Evolutionary conservation across 108 stramenopile genomes (phyloP).

Genomic region (Pseudonitzschia delicatissima): DNA sequence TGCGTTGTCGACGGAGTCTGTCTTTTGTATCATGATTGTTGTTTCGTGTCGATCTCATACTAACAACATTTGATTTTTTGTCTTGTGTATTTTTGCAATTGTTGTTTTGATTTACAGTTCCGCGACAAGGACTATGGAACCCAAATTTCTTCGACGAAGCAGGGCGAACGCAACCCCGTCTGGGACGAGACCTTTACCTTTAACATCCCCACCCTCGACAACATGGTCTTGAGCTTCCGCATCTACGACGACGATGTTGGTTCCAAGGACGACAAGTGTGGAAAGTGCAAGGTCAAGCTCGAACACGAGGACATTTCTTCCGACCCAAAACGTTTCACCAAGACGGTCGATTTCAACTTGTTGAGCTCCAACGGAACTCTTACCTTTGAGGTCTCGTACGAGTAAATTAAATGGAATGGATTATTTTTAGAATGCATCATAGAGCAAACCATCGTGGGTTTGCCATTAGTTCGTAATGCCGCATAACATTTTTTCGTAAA

Average conservation of each 20-base stretch:
- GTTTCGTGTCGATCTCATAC: too few relatives aligned
- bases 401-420: too few relatives aligned
- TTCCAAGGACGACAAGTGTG: slow-evolving; percentile 37
- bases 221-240: slow-evolving; percentile 47
- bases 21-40: too few relatives aligned
- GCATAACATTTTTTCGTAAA: too few relatives aligned
- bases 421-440: too few relatives aligned
- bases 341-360: slow-evolving; percentile 28
- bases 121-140: slow-evolving; percentile 11
- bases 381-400: slow-evolving; percentile 7
- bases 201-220: slow-evolving; percentile 39
- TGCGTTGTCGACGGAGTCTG: too few relatives aligned
- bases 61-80: too few relatives aligned
- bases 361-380: slow-evolving; percentile 9
- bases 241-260: slow-evolving; percentile 51
- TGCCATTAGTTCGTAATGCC: too few relatives aligned
- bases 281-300: slow-evolving; percentile 39
- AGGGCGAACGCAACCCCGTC: slow-evolving; percentile 48
- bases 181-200: slow-evolving; percentile 45
- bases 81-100: too few relatives aligned
- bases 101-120: background rate
- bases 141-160: slow-evolving; percentile 30
- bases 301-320: slow-evolving; percentile 30
- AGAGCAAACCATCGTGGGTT: too few relatives aligned
- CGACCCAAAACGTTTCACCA: slow-evolving; percentile 25